phyloP scores from a whole-genome alignment of 73 alveolate genomes.

The Paramecium sexaurelia region DNA sequence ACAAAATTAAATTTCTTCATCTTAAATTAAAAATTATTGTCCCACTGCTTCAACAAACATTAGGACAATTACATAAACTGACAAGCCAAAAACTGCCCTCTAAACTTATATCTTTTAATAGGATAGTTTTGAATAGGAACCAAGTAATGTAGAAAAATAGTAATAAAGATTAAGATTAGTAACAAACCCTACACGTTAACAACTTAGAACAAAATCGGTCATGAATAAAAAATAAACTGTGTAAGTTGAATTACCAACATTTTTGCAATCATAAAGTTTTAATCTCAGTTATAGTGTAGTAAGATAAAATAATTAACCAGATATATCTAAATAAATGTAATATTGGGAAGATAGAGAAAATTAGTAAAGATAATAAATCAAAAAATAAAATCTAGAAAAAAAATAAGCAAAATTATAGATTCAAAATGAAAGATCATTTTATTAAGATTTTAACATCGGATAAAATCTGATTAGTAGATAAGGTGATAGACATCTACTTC shows the following conservation, averaged over 20 bases:
- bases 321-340: background rate
- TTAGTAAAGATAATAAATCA: background rate
- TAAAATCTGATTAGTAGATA: background rate
- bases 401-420: background rate
- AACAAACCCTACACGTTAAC: background rate
- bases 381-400: background rate
- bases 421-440: background rate
- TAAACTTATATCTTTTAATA: background rate
- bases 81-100: background rate
- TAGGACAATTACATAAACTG: background rate
- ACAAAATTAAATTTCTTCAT: background rate
- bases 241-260: background rate
- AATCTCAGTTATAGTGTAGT: background rate
- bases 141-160: background rate
- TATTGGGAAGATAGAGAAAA: background rate
- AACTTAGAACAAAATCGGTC: background rate
- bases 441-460: background rate
- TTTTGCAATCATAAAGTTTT: background rate
- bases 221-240: background rate
- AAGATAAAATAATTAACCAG: background rate
- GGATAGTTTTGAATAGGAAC: background rate
- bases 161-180: background rate
- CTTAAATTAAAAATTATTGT: background rate
- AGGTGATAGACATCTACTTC: background rate
- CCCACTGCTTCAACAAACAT: constrained; percentile 17